Conservation (phyloP, 345 rosid species). For the Firmiana major region DNA sequence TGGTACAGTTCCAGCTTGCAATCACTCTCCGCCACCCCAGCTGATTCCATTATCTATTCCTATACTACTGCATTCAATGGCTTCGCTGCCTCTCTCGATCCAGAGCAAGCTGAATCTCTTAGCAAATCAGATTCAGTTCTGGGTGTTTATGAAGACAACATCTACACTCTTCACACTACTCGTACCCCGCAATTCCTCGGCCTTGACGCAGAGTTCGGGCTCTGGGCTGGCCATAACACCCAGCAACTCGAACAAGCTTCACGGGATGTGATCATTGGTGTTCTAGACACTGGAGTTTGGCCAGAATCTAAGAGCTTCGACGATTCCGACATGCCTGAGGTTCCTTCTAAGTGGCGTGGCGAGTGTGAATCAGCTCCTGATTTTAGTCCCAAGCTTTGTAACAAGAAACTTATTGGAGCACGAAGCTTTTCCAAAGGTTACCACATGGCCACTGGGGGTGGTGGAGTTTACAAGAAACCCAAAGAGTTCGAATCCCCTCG, state of each 20-base stretch:
- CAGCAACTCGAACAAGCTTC: constrained; percentile 36
- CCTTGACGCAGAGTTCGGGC: constrained; percentile 40
- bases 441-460: constrained; percentile 61
- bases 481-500: constrained; percentile 66
- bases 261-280: constrained; percentile 62
- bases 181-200: constrained; percentile 81
- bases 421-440: constrained; percentile 70
- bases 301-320: constrained; percentile 72
- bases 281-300: constrained; percentile 89
- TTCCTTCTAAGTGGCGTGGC: constrained; percentile 71
- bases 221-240: constrained; percentile 23
- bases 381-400: constrained; percentile 58
- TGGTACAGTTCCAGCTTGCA: constrained; percentile 69
- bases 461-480: constrained; percentile 24
- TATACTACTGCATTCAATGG: constrained; percentile 65
- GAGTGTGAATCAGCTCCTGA: constrained; percentile 68
- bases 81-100: constrained; percentile 62
- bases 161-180: constrained; percentile 80
- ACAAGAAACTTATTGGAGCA: constrained; percentile 81
- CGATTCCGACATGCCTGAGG: constrained; percentile 60
- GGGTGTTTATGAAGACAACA: constrained; percentile 63
- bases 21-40: constrained; percentile 36
- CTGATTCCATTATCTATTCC: constrained; percentile 54
- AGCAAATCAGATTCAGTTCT: constrained; percentile 47
- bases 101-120: constrained; percentile 48